Evolutionary conservation across 768 basidiomycete species (phyloP).

Genomic region (Lepiota brunneoincarnata): DNA sequence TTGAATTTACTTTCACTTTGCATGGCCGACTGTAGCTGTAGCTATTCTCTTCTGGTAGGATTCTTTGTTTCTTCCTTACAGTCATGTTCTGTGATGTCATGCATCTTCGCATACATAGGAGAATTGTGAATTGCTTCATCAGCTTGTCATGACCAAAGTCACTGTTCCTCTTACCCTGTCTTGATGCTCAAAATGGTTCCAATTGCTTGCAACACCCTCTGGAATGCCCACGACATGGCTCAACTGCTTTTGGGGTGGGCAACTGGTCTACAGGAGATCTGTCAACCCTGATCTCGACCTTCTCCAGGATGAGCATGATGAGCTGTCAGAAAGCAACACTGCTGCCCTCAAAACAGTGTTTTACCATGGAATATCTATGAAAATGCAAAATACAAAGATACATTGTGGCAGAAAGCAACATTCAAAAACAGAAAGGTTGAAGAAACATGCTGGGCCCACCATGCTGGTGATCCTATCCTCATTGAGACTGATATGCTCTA

Average conservation of each 20-base stretch:
- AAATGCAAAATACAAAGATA: conserved; percentile 19
- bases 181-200: conserved; percentile 29
- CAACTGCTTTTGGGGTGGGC: conserved; percentile 24
- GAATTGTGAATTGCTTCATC: background rate
- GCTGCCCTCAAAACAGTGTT: conserved; percentile 30
- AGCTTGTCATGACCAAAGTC: conserved; percentile 12
- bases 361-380: conserved; percentile 28
- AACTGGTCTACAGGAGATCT: conserved; percentile 22
- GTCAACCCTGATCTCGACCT: conserved; percentile 22
- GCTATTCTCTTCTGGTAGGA: background rate
- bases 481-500: no score
- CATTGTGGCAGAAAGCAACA: conserved; percentile 24
- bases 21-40: background rate
- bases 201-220: conserved; percentile 26
- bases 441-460: conserved; percentile 29
- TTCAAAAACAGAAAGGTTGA: conserved; percentile 10
- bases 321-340: conserved; percentile 11
- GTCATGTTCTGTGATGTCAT: no score
- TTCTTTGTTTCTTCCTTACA: background rate
- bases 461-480: conserved; percentile 66
- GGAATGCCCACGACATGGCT: conserved; percentile 12
- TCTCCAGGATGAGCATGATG: conserved; percentile 18
- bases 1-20: no score
- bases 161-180: conserved; percentile 23
- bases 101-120: no score